Percentiles rank a stretch among this genome's conserved stretches.
phyloP scores from a whole-genome alignment of 495 filamentous ascomycete species.

The Penicillium nucicola region DNA sequence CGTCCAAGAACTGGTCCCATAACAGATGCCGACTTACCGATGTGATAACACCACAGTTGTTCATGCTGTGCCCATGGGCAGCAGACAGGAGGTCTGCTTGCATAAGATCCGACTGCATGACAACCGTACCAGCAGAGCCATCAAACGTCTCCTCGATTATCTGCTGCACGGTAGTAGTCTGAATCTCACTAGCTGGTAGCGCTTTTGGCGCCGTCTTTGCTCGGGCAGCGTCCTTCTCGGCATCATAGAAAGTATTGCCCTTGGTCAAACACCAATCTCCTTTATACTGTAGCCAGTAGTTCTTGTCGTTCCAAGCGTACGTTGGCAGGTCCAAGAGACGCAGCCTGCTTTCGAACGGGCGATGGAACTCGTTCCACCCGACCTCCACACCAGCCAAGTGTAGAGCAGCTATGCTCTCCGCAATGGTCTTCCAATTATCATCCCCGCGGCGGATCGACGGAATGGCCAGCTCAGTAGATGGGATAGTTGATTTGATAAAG shows the following conservation, averaged over 20 bases:
- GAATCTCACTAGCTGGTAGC: no score
- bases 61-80: conserved; percentile 37
- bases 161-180: conserved; percentile 19
- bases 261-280: conserved; percentile 33
- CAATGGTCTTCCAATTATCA: conserved; percentile 54
- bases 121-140: conserved; percentile 10
- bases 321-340: conserved; percentile 60
- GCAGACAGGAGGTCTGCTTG: conserved; percentile 28
- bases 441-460: conserved; percentile 41
- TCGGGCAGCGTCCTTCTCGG: no score
- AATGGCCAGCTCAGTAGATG: conserved; percentile 29
- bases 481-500: conserved; percentile 22
- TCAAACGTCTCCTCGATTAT: conserved; percentile 23
- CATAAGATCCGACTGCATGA: conserved; percentile 31
- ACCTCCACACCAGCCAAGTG: conserved; percentile 56
- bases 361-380: conserved; percentile 60
- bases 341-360: conserved; percentile 42
- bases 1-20: no score
- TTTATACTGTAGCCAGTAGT: conserved; percentile 44
- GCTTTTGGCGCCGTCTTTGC: no score
- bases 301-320: conserved; percentile 49
- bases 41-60: conserved; percentile 32
- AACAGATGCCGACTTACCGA: conserved; percentile 36
- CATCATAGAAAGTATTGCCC: conserved; percentile 10
- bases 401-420: conserved; percentile 48